Base-by-base conservation (phyloP, 768 basidiomycete species). In the Pleurotus djamor region DNA sequence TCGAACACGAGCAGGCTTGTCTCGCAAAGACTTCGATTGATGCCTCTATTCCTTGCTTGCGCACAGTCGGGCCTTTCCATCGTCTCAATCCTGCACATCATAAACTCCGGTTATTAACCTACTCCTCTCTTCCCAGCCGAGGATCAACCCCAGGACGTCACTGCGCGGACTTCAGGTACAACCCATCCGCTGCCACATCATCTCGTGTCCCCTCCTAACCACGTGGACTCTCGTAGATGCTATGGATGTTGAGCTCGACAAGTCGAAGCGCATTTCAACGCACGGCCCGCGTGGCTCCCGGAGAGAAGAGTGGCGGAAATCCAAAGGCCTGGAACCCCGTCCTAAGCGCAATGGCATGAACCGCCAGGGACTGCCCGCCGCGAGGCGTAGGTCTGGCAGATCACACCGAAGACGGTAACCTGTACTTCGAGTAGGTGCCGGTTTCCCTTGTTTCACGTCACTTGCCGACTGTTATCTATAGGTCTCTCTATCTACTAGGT, bases 271-370 rank as follows among this genome's bases (percentile, higher is more conserved):
- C 17, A 79, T 94, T 62, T 94, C 93, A 7, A 96, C 94, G 2
- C 91, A 94, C 65, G 94, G 93, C 10, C 82, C 87, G 2, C 84
- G 92, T 35, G 77, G 80, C 52, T 89, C 91, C 50, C 78, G 94
- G 60, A 79, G 91, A 62, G 93, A 94, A 69, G 79, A 85, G 63
- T 96, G 94, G 94, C 77, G 92, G 68, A 74, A 74, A 58, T 88
- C 92, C 21, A 96, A 94, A 69, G 94, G 94, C 34, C 67, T 91
- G 71, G 67, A 76, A 6, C 72, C 85, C 28, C 69, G 82, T 63
- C 77, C 83, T 6, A 77, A 76, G 61, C 69, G 79, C 7, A 76
- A 69, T 43, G 83, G 81, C 36, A 81, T 87, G 79, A 91, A 90
- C 66, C 80, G 86, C 38, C 88, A 91, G 68, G 90, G 89, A 35